Conservation (phyloP, 129 eudicot genomes). For the Tagetes erecta region DNA sequence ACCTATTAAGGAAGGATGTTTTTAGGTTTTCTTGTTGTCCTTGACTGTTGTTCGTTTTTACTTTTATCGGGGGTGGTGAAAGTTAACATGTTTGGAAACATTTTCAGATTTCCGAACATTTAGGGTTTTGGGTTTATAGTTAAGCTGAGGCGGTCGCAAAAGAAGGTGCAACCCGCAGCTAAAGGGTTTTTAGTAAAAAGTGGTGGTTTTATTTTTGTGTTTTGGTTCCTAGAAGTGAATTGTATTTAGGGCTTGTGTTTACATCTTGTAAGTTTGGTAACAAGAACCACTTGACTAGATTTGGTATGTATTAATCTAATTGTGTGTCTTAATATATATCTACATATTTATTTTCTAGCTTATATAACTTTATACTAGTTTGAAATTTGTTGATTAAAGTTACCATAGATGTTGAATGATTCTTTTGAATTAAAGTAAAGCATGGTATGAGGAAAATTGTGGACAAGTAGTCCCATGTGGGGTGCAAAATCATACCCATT, state of each 20-base stretch:
- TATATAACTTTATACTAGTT: too few species aligned
- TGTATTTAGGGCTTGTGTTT: constrained; percentile 39
- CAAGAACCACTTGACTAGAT: constrained; percentile 8
- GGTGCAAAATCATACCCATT: constrained; percentile 34
- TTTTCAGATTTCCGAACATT: constrained; percentile 36
- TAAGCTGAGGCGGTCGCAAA: constrained; percentile 43
- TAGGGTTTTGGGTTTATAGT: constrained; percentile 33
- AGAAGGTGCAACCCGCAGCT: constrained; percentile 39
- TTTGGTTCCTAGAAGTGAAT: constrained; percentile 22
- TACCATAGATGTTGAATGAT: constrained; percentile 6
- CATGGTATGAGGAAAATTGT: constrained; percentile 25
- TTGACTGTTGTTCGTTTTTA: constrained; percentile 7
- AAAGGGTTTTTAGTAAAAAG: constrained; percentile 30
- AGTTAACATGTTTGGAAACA: constrained; percentile 33
- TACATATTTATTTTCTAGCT: background rate
- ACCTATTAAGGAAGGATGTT: constrained; percentile 1
- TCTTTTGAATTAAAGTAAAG: constrained; percentile 37
- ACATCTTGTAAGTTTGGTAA: constrained; percentile 35
- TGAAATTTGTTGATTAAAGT: constrained; percentile 23
- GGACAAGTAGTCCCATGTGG: constrained; percentile 36
- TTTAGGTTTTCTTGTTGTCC: background rate
- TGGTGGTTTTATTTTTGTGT: constrained; percentile 28
- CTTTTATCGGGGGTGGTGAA: constrained; percentile 39
- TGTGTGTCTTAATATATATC: constrained; percentile 1
- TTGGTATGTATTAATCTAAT: constrained; percentile 24